phyloP scores from a whole-genome alignment of 805 yeast genomes.

The Schizosaccharomyces pombe region DNA sequence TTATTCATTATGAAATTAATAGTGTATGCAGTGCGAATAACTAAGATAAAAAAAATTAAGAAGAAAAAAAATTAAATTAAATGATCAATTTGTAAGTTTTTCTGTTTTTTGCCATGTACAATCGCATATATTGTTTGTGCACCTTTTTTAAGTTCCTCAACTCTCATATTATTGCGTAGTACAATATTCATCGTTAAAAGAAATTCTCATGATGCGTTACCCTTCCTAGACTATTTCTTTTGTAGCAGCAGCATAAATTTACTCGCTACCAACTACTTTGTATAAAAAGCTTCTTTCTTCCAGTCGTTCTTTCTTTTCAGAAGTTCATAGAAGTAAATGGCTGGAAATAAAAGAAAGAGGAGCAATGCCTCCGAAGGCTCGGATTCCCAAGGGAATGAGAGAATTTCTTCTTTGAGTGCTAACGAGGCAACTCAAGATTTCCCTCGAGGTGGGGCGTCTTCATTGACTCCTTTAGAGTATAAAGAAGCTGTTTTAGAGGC shows the following conservation, averaged over 20 bases:
- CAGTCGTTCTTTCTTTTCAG: not conserved
- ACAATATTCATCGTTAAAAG: too few species aligned
- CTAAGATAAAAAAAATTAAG: too few species aligned
- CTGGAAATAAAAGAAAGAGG: conserved; percentile 1
- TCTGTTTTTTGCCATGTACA: too few species aligned
- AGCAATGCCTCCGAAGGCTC: not conserved
- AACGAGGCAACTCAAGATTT: conserved; percentile 18
- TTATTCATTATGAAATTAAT: too few species aligned
- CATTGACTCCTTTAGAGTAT: conserved; percentile 68
- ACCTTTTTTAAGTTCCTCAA: too few species aligned
- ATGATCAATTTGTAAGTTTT: too few species aligned
- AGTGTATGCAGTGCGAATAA: too few species aligned
- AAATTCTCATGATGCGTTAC: not conserved
- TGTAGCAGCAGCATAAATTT: not conserved
- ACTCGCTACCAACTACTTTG: not conserved
- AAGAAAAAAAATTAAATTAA: too few species aligned
- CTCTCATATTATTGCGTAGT: too few species aligned
- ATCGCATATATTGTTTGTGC: too few species aligned
- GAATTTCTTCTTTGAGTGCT: not conserved
- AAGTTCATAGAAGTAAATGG: not conserved
- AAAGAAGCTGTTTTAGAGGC: conserved; percentile 87
- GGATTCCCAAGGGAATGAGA: not conserved
- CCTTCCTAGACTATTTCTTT: not conserved
- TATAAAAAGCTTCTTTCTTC: not conserved
- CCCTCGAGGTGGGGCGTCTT: conserved; percentile 79